Percentiles rank a stretch among this genome's conserved stretches.
phyloP scores from a whole-genome alignment of 306 rosid genomes.

The Malus sylvestris region DNA sequence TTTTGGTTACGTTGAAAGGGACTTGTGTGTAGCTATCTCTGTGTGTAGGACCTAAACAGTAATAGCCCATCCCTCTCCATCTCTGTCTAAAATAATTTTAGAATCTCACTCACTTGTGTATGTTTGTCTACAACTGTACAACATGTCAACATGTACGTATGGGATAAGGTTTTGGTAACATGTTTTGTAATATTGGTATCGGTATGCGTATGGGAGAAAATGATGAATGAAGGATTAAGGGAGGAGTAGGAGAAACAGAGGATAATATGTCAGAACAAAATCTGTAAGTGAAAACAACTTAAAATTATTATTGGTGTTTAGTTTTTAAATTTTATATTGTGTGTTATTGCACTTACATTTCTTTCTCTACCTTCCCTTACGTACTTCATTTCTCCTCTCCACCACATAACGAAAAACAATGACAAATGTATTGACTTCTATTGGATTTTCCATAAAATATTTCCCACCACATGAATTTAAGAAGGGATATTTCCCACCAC shows the following conservation, averaged over 20 bases:
- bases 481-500: not conserved
- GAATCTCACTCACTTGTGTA: not conserved
- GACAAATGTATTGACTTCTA: not conserved
- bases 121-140: not conserved
- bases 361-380: not conserved
- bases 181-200: not conserved
- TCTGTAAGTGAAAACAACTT: too few species aligned
- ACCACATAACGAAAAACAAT: not conserved
- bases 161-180: not conserved
- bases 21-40: not conserved
- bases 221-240: not conserved
- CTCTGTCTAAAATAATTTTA: conserved; percentile 6
- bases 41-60: not conserved
- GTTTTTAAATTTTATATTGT: too few species aligned
- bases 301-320: not conserved
- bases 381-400: not conserved
- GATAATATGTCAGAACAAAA: too few species aligned
- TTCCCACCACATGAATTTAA: not conserved
- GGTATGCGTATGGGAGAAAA: too few species aligned
- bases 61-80: not conserved
- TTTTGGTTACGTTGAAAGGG: not conserved
- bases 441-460: too few species aligned
- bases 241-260: not conserved
- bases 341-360: not conserved
- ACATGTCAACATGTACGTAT: not conserved